Conservation (phyloP, 805 yeast genomes). For the Pichia rugopelliculosa region DNA sequence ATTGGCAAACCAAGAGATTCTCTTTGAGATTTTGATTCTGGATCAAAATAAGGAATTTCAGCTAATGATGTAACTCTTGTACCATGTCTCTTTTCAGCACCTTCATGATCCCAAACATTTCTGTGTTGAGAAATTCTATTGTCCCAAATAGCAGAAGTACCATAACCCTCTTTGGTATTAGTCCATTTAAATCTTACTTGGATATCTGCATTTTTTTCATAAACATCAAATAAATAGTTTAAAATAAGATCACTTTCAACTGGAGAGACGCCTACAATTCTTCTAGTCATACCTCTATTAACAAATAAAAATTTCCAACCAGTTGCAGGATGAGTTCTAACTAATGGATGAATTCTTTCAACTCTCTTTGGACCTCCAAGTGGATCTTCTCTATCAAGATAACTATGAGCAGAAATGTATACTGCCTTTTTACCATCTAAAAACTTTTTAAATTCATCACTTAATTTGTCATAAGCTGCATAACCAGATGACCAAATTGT, state of each 20-base stretch:
- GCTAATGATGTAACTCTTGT: conserved; percentile 49
- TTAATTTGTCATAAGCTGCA: conserved; percentile 48
- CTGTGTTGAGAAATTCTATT: conserved; percentile 40
- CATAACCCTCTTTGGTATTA: conserved; percentile 31
- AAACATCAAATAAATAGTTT: conserved; percentile 37
- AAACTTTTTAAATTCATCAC: conserved; percentile 42
- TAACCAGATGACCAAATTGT: conserved; percentile 51
- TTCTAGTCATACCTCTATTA: conserved; percentile 41
- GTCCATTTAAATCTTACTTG: conserved; percentile 48
- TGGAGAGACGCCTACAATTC: conserved; percentile 46
- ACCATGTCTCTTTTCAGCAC: conserved; percentile 40
- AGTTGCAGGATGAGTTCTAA: conserved; percentile 60
- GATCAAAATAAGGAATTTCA: conserved; percentile 46
- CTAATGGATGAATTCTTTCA: conserved; percentile 52
- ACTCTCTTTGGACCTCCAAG: conserved; percentile 38
- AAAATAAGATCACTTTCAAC: conserved; percentile 44
- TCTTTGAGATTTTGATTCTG: conserved; percentile 43
- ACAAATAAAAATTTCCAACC: conserved; percentile 53
- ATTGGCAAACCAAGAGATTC: conserved; percentile 36
- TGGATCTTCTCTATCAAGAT: conserved; percentile 35
- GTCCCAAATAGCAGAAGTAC: conserved; percentile 44
- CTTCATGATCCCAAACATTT: conserved; percentile 37
- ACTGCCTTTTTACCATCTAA: conserved; percentile 46
- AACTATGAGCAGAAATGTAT: conserved; percentile 33
- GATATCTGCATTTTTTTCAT: conserved; percentile 46